Base-by-base conservation (phyloP, 352 stramenopile genomes). In the Globisporangium mamillatum region DNA sequence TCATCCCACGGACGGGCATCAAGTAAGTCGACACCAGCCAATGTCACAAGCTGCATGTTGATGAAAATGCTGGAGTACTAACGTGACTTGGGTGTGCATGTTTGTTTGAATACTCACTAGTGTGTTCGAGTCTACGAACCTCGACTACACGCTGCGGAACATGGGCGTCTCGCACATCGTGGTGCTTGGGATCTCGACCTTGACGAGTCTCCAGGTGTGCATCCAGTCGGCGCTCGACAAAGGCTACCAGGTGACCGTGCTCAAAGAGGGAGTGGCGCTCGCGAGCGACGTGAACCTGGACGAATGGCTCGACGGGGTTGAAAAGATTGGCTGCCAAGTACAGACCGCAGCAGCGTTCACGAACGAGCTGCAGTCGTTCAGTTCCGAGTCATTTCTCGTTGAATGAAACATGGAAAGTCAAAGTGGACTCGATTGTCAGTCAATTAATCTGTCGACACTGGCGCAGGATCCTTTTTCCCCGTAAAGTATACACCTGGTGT, bases 81-180 rank as follows among this genome's bases (percentile, higher is more conserved):
- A 32, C 1, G 12, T 16, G 20, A n/a, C 14, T 50, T 50, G 12
- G 0, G 16, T n/a, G 41, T 48, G 14, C 12, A 20, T 69, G 6
- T 73, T 3, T 71, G 14, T 66, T 1, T 68, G 8, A 66, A 7
- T 68, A 24, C 16, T 50, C 63, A 8, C 12, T 61, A 97, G 88
- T 65, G 75, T 96, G 0, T 97, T 98, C 68, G 75, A 86, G 38
- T 80, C 86, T 7, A 97, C 92, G 2, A 97, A 97, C 73, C 61
- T 97, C 0, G 87, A 97, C 78, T 97, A 94, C 64, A 66, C 96
- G n/a, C 60, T 98, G 12, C 79, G 86, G 4, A 98, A 96, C 75
- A 78, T 97, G 25, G 81, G 81, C 56, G 73, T 97, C 54, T 84
- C 88, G 50, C 91, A 97, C 63, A 59, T 98, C 46, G 88, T 98